Conservation (phyloP, 2,329 filamentous ascomycete species). For the Verticillium nonalfalfae region DNA sequence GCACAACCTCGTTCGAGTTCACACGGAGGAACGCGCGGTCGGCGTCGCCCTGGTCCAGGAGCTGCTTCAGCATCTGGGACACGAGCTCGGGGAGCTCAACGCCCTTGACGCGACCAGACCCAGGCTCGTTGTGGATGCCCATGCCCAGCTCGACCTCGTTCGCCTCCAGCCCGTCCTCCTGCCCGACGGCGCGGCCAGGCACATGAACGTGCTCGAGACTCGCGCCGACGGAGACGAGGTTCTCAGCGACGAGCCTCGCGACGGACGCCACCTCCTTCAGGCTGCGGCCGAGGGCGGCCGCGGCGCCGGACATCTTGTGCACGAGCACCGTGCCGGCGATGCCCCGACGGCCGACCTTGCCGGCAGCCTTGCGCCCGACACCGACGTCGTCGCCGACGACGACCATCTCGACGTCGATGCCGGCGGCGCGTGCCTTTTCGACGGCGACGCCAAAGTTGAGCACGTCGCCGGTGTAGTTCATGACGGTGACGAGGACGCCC, state of each 20-base stretch:
- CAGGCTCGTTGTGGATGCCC: conserved; percentile 71
- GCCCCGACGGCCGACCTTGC: conserved; percentile 87
- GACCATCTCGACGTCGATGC: conserved; percentile 57
- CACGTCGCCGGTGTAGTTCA: conserved; percentile 20
- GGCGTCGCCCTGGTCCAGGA: conserved; percentile 58
- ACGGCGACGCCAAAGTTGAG: conserved; percentile 52
- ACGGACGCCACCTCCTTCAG: conserved; percentile 68
- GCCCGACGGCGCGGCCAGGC: conserved; percentile 60
- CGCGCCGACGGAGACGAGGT: conserved; percentile 79
- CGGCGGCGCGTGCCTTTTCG: conserved; percentile 58
- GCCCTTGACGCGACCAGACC: conserved; percentile 40
- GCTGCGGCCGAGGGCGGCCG: conserved; percentile 64
- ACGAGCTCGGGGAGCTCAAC: conserved; percentile 49
- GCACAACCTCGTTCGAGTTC: conserved; percentile 56
- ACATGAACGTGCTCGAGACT: conserved; percentile 91
- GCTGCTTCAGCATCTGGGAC: conserved; percentile 61
- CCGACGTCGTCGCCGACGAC: conserved; percentile 86
- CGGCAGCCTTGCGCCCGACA: conserved; percentile 71
- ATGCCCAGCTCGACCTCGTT: conserved; percentile 63
- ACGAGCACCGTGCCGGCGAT: conserved; percentile 89
- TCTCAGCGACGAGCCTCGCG: conserved; percentile 64
- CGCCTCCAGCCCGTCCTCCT: conserved; percentile 37
- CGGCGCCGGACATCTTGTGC: conserved; percentile 81
- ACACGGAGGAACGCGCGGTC: conserved; percentile 66
- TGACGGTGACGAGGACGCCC: conserved; percentile 49